A percentile compares a stretch with the other conserved stretches of the same genome.
Conservation (phyloP, 2,329 filamentous ascomycete genomes). For the Xylariaceae sp. region DNA sequence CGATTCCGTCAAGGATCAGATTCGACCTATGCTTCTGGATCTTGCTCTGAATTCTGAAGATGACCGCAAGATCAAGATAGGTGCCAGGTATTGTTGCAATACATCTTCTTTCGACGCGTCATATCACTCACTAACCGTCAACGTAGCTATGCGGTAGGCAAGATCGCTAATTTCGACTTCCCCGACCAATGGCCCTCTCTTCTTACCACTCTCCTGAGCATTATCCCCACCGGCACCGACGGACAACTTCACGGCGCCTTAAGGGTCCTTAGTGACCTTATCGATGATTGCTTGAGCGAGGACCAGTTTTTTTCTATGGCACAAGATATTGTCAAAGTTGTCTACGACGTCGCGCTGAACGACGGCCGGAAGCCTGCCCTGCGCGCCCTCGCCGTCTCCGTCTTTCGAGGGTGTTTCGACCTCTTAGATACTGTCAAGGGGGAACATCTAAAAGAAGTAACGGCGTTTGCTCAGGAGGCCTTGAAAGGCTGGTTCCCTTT, state of each 20-base stretch:
- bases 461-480: constrained; percentile 84
- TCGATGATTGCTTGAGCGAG: constrained; percentile 91
- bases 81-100: constrained; percentile 68
- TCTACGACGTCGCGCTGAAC: constrained; percentile 81
- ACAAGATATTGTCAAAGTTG: constrained; percentile 77
- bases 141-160: constrained; percentile 74
- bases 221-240: constrained; percentile 77
- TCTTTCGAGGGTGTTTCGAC: constrained; percentile 91
- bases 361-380: constrained; percentile 73
- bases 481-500: constrained; percentile 86
- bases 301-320: constrained; percentile 94
- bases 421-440: constrained; percentile 97
- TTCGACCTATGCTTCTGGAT: constrained; percentile 75
- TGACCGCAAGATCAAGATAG: constrained; percentile 84
- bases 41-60: constrained; percentile 73
- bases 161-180: constrained; percentile 91
- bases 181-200: constrained; percentile 94
- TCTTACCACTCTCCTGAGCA: constrained; percentile 75
- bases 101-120: background rate
- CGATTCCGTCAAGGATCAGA: constrained; percentile 71
- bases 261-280: constrained; percentile 83
- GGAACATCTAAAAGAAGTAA: constrained; percentile 84
- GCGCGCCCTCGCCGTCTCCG: constrained; percentile 82
- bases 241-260: constrained; percentile 85
- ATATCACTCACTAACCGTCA: constrained; percentile 11